Conservation (phyloP, 768 basidiomycete genomes). For the Tulasnella sp. region DNA sequence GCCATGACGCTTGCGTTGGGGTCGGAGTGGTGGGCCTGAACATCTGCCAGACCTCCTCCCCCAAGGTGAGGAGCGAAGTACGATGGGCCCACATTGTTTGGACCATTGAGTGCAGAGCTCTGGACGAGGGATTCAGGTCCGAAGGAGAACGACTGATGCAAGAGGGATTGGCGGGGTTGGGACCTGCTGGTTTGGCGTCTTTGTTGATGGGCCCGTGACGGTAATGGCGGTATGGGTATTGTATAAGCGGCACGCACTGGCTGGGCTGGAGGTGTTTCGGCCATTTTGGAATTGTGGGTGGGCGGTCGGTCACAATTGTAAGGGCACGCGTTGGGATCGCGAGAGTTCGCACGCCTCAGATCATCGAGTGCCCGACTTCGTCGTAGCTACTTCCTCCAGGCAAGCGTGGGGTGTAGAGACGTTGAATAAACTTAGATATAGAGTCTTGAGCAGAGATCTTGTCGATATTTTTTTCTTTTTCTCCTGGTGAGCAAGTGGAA, state of each 20-base stretch:
- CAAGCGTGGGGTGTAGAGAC: too few relatives aligned
- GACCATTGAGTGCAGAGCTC: conserved; percentile 64
- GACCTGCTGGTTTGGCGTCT: conserved; percentile 14
- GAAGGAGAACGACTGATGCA: conserved; percentile 63
- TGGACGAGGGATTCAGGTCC: conserved; percentile 72
- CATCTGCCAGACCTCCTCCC: conserved; percentile 2
- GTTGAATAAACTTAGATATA: neutral
- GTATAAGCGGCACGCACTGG: neutral
- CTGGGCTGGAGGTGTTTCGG: conserved; percentile 23
- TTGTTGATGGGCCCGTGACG: conserved; percentile 19
- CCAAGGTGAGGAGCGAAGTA: neutral
- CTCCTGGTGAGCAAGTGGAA: neutral
- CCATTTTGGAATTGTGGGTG: conserved; percentile 15
- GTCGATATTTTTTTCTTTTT: neutral
- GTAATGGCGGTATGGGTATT: conserved; percentile 25
- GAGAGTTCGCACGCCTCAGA: neutral
- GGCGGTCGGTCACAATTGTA: neutral
- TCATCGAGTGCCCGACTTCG: neutral
- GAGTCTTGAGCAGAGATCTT: neutral
- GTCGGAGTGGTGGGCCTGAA: conserved; percentile 19
- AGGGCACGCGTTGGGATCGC: neutral
- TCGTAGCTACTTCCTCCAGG: too few relatives aligned
- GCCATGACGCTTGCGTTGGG: conserved; percentile 65
- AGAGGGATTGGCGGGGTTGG: conserved; percentile 21
- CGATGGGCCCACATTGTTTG: conserved; percentile 49